Conservation (phyloP, 1,139 yeast genomes). For the Debaryomyces subglobosus region DNA sequence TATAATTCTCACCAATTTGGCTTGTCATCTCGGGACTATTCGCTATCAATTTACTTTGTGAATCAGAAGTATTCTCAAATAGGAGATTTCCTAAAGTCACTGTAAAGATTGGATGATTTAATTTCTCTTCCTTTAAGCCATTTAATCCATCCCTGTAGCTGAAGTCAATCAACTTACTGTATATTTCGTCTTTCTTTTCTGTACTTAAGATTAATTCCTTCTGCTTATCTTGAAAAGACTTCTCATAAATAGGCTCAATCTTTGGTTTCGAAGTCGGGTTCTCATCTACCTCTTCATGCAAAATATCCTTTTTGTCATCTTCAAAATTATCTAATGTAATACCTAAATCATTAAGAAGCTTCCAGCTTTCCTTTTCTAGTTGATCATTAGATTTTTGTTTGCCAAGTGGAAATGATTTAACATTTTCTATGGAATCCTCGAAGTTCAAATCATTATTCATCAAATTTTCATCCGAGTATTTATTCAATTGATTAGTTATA, state of each 20-base stretch:
- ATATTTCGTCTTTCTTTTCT: conserved; percentile 19
- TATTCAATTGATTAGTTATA: not conserved
- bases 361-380: conserved; percentile 24
- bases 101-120: conserved; percentile 35
- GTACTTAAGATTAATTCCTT: conserved; percentile 2
- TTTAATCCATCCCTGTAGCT: conserved; percentile 13
- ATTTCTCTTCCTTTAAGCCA: conserved; percentile 16
- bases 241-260: not conserved
- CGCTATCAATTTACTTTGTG: conserved; percentile 10
- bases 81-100: conserved; percentile 43
- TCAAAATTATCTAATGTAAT: conserved; percentile 1
- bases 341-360: conserved; percentile 25
- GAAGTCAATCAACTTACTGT: conserved; percentile 17
- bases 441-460: conserved; percentile 18
- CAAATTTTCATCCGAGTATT: conserved; percentile 5
- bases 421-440: conserved; percentile 19
- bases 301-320: not conserved
- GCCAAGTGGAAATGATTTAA: conserved; percentile 18
- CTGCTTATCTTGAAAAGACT: not conserved
- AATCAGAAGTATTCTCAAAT: conserved; percentile 23
- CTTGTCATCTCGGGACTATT: conserved; percentile 11
- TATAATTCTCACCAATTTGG: conserved; percentile 16
- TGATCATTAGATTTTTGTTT: conserved; percentile 10
- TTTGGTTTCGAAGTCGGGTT: not conserved
- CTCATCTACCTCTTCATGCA: not conserved